A percentile compares a stretch with the other conserved stretches of the same genome.
These are phyloP conservation scores for Taphrina sp. DNA, from an alignment of 1,139 yeast genomes.

Conservation along the genomic window DNA sequence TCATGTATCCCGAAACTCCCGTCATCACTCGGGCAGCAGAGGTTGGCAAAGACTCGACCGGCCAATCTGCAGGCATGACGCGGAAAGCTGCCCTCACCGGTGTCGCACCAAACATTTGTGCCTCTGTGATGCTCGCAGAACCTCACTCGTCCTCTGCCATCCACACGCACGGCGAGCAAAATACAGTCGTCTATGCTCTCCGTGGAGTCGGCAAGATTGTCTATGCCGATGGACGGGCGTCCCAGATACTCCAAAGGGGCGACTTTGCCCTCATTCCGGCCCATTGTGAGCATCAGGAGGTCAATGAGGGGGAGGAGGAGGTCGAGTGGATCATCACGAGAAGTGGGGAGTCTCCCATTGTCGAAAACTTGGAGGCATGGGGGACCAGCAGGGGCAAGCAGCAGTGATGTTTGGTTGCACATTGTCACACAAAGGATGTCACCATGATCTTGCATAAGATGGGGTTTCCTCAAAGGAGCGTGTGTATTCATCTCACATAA, in stretches of 20 bases:
- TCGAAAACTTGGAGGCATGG: constrained; percentile 10
- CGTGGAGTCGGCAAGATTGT: constrained; percentile 4
- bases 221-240: constrained; percentile 2
- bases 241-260: neutral
- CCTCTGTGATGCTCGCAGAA: constrained; percentile 17
- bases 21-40: neutral
- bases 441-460: no score
- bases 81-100: constrained; percentile 17
- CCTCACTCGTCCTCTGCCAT: constrained; percentile 13
- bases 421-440: neutral
- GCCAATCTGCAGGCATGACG: constrained; percentile 14
- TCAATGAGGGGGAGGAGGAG: constrained; percentile 11
- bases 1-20: neutral
- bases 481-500: no score
- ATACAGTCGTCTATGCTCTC: constrained; percentile 18
- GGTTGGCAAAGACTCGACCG: constrained; percentile 5
- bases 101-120: constrained; percentile 1
- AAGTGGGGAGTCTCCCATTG: constrained; percentile 2
- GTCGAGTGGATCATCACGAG: constrained; percentile 13
- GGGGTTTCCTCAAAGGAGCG: no score
- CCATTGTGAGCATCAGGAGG: constrained; percentile 19
- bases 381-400: neutral
- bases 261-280: constrained; percentile 18
- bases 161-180: constrained; percentile 22
- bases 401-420: neutral